These are phyloP conservation scores for Pontederia crassipes DNA, from an alignment of 176 grass and related monocot species.

Conservation along the genomic window DNA sequence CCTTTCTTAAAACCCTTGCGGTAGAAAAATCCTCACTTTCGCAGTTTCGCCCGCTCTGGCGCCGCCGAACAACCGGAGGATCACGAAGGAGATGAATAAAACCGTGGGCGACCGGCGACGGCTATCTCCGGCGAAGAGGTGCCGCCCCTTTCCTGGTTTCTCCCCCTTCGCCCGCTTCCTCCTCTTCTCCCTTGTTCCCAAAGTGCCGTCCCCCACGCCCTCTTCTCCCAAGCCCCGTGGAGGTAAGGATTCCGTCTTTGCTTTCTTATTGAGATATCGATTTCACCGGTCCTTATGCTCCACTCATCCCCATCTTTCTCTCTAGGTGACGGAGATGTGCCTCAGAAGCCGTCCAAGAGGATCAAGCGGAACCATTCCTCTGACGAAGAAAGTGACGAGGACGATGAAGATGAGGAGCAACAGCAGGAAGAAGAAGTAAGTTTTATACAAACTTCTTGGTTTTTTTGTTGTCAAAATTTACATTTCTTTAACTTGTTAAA, in stretches of 20 bases:
- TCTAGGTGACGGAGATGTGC: not conserved
- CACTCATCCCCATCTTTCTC: not conserved
- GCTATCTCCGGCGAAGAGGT: conserved; percentile 14
- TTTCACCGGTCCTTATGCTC: conserved; percentile 2
- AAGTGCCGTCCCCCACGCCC: not conserved
- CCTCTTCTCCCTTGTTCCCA: conserved; percentile 10
- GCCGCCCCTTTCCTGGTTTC: conserved; percentile 36
- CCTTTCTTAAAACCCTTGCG: no score
- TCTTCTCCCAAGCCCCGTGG: not conserved
- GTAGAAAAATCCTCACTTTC: no score
- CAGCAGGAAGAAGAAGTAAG: conserved; percentile 1
- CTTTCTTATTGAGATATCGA: not conserved
- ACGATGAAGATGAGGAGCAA: conserved; percentile 17
- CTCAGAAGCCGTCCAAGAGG: conserved; percentile 21
- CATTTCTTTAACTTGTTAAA: not conserved
- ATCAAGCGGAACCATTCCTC: conserved; percentile 22
- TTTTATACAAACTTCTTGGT: not conserved
- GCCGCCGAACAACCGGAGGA: no score
- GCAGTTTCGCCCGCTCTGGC: no score
- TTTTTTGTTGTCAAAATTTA: not conserved
- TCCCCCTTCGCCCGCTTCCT: conserved; percentile 54
- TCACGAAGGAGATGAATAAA: no score
- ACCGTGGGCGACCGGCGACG: conserved; percentile 2
- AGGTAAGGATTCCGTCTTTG: not conserved
- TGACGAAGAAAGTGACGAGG: conserved; percentile 19